Percentiles rank a stretch among this genome's conserved stretches.
Conservation (phyloP, 345 rosid species). For the Citrus inodora region DNA sequence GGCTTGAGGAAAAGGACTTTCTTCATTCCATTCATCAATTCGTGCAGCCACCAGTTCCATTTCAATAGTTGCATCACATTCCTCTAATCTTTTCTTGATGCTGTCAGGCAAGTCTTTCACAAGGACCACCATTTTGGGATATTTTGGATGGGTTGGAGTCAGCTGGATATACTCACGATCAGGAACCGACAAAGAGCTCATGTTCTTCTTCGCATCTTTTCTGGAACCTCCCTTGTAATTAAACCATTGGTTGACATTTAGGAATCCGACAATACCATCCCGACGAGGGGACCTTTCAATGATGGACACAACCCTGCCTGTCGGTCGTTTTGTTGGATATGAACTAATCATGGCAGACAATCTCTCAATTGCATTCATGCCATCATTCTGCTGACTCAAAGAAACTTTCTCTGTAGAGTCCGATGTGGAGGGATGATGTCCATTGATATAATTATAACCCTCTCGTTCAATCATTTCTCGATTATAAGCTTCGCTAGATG, state of each 20-base stretch:
- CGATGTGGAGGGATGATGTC: slow-evolving; percentile 21
- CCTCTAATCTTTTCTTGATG: slow-evolving; percentile 62
- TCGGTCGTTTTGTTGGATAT: slow-evolving; percentile 71
- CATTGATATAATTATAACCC: slow-evolving; percentile 21
- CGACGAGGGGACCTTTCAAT: slow-evolving; percentile 60
- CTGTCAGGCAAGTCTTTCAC: slow-evolving; percentile 51
- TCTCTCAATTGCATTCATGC: slow-evolving; percentile 41
- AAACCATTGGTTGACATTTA: slow-evolving; percentile 62
- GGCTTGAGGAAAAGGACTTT: slow-evolving; percentile 56
- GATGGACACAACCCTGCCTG: slow-evolving; percentile 76
- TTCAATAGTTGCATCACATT: slow-evolving; percentile 54
- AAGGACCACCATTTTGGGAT: slow-evolving; percentile 65
- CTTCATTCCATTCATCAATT: slow-evolving; percentile 67
- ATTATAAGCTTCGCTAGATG: slow-evolving; percentile 21
- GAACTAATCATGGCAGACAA: slow-evolving; percentile 50
- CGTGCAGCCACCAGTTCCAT: slow-evolving; percentile 75
- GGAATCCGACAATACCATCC: slow-evolving; percentile 68
- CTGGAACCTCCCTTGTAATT: slow-evolving; percentile 31
- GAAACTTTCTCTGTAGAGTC: slow-evolving; percentile 23
- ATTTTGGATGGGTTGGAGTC: slow-evolving; percentile 61
- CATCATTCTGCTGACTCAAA: slow-evolving; percentile 27
- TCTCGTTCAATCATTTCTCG: slow-evolving; percentile 11
- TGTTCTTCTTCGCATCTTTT: slow-evolving; percentile 40
- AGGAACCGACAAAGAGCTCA: slow-evolving; percentile 24
- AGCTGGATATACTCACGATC: slow-evolving; percentile 49